Evolutionary conservation across 306 rosid species (phyloP).

Genomic region (Rosa multiflora): DNA sequence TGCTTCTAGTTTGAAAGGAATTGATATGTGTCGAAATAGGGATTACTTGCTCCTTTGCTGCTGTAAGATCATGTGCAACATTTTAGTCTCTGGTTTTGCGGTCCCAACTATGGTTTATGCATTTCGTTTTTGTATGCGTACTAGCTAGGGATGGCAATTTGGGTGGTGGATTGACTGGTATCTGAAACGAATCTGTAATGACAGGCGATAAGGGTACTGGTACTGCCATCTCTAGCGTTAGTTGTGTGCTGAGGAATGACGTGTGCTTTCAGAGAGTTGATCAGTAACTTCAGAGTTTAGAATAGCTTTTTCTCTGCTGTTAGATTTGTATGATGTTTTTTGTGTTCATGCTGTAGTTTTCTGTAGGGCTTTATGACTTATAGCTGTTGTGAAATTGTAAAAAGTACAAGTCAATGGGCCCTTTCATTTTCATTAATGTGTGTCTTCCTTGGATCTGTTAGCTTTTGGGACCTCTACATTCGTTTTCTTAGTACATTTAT

Average conservation of each 20-base stretch:
- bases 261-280: not conserved
- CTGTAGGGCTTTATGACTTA: not conserved
- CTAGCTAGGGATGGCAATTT: not conserved
- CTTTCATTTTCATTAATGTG: not conserved
- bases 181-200: not conserved
- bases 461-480: not conserved
- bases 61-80: not conserved
- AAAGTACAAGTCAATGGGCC: not conserved
- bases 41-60: not conserved
- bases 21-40: not conserved
- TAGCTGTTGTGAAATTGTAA: not conserved
- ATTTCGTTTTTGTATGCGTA: not conserved
- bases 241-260: not conserved
- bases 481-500: not conserved
- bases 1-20: not conserved
- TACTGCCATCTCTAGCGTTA: not conserved
- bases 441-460: not conserved
- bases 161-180: not conserved
- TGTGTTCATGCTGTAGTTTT: not conserved
- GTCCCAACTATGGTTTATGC: not conserved
- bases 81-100: not conserved
- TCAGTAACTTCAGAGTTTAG: not conserved
- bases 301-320: not conserved
- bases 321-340: not conserved
- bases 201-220: not conserved